phyloP scores from a whole-genome alignment of 2,329 filamentous ascomycete species.

The Ophiocordyceps polyrhachis-furcata region DNA sequence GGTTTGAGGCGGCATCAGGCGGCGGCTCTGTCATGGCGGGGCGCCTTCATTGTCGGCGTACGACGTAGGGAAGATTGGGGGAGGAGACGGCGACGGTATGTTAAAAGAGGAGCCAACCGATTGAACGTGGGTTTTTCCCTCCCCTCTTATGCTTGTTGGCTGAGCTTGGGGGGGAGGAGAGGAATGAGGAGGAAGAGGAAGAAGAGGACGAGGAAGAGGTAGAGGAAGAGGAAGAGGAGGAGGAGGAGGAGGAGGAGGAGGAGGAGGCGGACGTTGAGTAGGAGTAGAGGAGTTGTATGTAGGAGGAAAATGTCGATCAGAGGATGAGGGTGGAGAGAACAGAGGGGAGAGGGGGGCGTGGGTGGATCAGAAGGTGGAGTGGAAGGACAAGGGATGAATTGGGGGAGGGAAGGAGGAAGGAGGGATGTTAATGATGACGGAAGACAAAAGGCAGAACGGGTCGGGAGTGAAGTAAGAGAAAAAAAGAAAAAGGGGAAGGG shows the following conservation, averaged over 20 bases:
- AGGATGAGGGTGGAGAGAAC: background rate
- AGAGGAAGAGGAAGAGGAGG: background rate
- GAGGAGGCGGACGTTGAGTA: too few relatives aligned
- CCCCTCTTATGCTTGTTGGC: too few relatives aligned
- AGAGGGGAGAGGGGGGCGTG: background rate
- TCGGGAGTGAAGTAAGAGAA: too few relatives aligned
- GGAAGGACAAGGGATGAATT: background rate
- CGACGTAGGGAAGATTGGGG: background rate
- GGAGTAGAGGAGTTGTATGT: too few relatives aligned
- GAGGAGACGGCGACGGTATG: background rate
- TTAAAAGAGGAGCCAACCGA: background rate
- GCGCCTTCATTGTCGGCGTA: slow-evolving; percentile 1
- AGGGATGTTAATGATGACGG: background rate
- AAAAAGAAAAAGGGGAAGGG: too few relatives aligned
- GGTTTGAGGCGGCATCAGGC: slow-evolving; percentile 1
- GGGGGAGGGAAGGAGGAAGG: background rate
- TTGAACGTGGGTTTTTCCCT: background rate
- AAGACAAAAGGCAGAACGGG: too few relatives aligned
- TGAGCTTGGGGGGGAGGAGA: too few relatives aligned
- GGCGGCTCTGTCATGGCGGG: slow-evolving; percentile 1
- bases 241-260: too few relatives aligned
- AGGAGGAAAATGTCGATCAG: background rate
- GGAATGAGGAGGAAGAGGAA: too few relatives aligned
- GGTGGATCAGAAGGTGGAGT: background rate
- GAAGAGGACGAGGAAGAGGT: too few relatives aligned